Base-by-base conservation (phyloP, 2,329 filamentous ascomycete species). In the Coniosporium tulheliwenetii region DNA sequence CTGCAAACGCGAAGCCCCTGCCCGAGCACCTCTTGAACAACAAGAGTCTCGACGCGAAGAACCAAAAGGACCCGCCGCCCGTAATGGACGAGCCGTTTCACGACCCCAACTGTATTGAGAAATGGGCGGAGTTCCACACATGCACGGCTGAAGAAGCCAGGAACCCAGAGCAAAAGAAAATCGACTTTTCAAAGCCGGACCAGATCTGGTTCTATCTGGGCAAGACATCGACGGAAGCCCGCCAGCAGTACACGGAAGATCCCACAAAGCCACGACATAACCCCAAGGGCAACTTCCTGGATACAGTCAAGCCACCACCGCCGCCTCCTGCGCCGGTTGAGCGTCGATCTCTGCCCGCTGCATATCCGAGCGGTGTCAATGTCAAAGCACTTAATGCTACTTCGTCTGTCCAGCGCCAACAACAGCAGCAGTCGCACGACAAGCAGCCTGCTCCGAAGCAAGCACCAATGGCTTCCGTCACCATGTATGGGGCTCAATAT, bases 141-240 rank as follows among this genome's bases (percentile, higher is more conserved):
- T 63, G 71, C 38, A 58, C 52, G 38, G 53, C 58, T 12, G 53
- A 56, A n/a, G 41, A 50, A 15, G 58, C 59, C n/a, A 30, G 29
- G 7, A 59, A 55, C 37, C 45, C 46, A 5, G 67, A 65, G 41
- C 77, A 83, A 57, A 70, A 69, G 54, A 82, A 79, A 60, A 66
- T 93, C 43, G 77, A 93, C 52, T 59, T 94, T 8, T 62, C 62
- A 45, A 83, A 81, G 55, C 69, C 78, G 12, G 74, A 89, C 45
- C 79, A 84, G 55, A 59, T 94, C 13, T 96, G 87, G 85, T 75
- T 85, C 62, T 96, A 95, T 57, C 70, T 98, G 44, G 85, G 85
- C 30, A 77, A 77, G 56, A 75, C 73, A 14, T 96, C 89, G 15
- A 95, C 89, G 5, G 89, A 96, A 54, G 82, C 85, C 41, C 86